phyloP scores from a whole-genome alignment of 495 filamentous ascomycete species.

The Elaphomyces granulatus region DNA sequence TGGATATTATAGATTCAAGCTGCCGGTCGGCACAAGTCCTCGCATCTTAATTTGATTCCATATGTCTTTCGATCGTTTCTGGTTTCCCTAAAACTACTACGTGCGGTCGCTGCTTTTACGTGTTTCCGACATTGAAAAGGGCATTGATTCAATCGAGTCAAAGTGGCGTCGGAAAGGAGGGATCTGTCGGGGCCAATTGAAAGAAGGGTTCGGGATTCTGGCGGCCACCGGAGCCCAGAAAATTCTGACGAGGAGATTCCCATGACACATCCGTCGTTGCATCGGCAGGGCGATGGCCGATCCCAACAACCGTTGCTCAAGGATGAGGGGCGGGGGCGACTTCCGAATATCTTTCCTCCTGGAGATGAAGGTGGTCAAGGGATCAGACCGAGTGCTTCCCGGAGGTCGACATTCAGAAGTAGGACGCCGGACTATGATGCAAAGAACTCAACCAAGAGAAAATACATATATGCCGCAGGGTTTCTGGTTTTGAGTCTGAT shows the following conservation, averaged over 20 bases:
- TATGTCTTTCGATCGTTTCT: too few species aligned
- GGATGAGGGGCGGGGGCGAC: slow-evolving; percentile 35
- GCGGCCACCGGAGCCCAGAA: too few species aligned
- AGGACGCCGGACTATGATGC: slow-evolving; percentile 42
- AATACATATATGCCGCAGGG: slow-evolving; percentile 72
- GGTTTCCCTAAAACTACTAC: too few species aligned
- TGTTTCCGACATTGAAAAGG: too few species aligned
- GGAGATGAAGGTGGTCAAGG: slow-evolving; percentile 24
- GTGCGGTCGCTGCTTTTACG: too few species aligned
- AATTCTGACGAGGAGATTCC: slow-evolving; percentile 33
- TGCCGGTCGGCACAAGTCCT: too few species aligned
- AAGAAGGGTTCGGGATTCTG: too few species aligned
- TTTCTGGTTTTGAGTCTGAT: slow-evolving; percentile 70
- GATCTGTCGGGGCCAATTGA: too few species aligned
- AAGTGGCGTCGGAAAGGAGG: too few species aligned
- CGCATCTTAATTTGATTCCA: too few species aligned
- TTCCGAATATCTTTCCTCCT: slow-evolving; percentile 19
- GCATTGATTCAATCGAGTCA: too few species aligned
- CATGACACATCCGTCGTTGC: slow-evolving; percentile 29
- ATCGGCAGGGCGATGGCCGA: slow-evolving; percentile 30
- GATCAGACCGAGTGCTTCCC: slow-evolving; percentile 28
- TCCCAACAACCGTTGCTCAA: slow-evolving; percentile 43
- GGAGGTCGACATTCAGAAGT: slow-evolving; percentile 46
- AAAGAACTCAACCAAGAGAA: slow-evolving; percentile 50
- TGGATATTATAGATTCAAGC: too few species aligned